Percentiles rank a stretch among this genome's conserved stretches.
phyloP scores from a whole-genome alignment of 2,329 filamentous ascomycete genomes.

The Apiospora marii region DNA sequence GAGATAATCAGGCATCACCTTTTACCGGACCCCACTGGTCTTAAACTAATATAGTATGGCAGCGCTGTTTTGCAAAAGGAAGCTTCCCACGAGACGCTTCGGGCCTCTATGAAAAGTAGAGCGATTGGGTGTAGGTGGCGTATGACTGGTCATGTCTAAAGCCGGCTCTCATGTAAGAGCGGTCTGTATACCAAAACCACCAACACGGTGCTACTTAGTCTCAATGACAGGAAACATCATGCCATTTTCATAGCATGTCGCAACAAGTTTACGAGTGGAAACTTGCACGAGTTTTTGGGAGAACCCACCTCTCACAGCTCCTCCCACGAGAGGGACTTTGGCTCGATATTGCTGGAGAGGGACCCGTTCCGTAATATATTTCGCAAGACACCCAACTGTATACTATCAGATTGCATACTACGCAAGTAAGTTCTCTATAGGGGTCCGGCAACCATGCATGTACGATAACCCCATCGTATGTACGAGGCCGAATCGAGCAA shows the following conservation, averaged over 20 bases:
- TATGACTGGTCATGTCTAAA: not conserved
- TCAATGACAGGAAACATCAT: not conserved
- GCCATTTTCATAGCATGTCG: not conserved
- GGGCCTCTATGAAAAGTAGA: not conserved
- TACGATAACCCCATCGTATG: not conserved
- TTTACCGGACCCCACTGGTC: not conserved
- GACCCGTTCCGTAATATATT: not conserved
- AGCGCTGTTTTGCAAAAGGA: not conserved
- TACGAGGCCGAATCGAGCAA: constrained; percentile 6
- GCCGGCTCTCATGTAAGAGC: not conserved
- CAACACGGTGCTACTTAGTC: not conserved
- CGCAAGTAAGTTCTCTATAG: not conserved
- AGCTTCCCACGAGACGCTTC: not conserved
- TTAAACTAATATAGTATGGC: not conserved
- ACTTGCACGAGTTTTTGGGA: not conserved
- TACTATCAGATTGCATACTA: not conserved
- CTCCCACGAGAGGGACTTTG: not conserved
- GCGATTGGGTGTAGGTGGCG: not conserved
- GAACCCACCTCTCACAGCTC: not conserved
- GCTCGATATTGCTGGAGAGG: not conserved
- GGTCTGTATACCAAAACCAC: not conserved
- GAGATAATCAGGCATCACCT: not conserved
- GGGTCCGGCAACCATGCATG: not conserved
- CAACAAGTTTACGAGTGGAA: too few relatives aligned
- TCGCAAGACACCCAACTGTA: not conserved